phyloP scores from a whole-genome alignment of 2,329 filamentous ascomycete species.

The Pseudocercospora ulei region DNA sequence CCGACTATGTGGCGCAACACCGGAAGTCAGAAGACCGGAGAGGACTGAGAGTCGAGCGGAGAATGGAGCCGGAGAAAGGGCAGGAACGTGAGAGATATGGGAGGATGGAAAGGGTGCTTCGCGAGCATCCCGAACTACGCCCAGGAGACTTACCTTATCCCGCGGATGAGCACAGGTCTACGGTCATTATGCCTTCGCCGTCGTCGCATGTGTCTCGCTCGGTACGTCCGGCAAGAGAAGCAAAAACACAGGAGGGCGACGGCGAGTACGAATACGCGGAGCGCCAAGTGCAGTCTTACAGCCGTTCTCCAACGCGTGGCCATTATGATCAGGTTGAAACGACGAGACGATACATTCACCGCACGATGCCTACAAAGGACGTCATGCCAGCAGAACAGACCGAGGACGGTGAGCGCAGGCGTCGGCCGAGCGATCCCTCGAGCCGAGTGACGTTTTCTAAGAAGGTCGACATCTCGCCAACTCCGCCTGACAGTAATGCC shows the following conservation, averaged over 20 bases:
- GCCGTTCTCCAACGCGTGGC: conserved; percentile 1
- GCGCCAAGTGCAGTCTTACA: conserved; percentile 11
- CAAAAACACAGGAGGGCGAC: background rate
- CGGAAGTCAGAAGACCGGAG: background rate
- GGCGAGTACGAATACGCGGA: conserved; percentile 17
- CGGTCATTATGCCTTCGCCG: conserved; percentile 14
- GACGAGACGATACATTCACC: conserved; percentile 11
- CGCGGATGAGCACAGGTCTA: conserved; percentile 3
- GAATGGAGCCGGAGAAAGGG: no score
- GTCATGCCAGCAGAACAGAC: background rate
- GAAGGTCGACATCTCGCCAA: conserved; percentile 32
- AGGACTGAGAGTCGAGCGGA: background rate
- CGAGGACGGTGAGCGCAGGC: conserved; percentile 1
- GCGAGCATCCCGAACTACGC: no score
- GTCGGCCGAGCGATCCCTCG: conserved; percentile 18
- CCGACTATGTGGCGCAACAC: background rate
- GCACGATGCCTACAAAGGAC: conserved; percentile 7
- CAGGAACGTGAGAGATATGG: no score
- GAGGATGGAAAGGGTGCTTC: no score
- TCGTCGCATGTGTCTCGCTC: conserved; percentile 9
- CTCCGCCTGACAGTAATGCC: conserved; percentile 30
- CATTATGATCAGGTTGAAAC: conserved; percentile 13
- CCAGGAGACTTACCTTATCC: background rate
- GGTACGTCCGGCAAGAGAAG: background rate
- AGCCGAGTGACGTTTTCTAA: conserved; percentile 30